Evolutionary conservation across 495 filamentous ascomycete species (phyloP), one percentile per base, ranked within the genome.

Genomic region (Aeminium ludgeri): DNA sequence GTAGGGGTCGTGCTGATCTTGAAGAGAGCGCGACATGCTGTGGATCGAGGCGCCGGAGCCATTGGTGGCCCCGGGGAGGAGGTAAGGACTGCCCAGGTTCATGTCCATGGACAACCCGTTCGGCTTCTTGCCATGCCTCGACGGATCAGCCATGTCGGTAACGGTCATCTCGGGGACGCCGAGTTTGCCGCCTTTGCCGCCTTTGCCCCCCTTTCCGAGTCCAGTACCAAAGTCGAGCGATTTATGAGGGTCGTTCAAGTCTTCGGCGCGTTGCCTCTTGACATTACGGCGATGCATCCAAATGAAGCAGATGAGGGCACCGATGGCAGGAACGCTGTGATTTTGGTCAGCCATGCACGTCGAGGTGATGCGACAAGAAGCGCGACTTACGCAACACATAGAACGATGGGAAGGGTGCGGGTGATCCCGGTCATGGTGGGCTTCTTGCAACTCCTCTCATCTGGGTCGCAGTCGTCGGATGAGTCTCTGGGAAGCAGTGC

Each of bases 221-320:
- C 65, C 82, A 57, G 94, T 60, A 20, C 89, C 89, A 56, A 96
- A 97, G 57, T 97, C 89, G 54, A 96, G 70, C 1, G 84, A 93
- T 54, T 79, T 91, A 58, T 91, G 82, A 50, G 82, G 80, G 55
- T 95, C 87, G 45, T 81, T 73, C 23, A 68, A 66, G 58, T 97
- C 89, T 64, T 97, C 89, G 30, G 63, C 63, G 44, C 68, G 66
- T 44, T 86, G 70, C 48, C 72, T 87, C 49, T 72, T 71, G 12
- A 81, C 63, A 50, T 82, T 78, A 55, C 80, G 68, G 11, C 81
- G 73, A 52, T 93, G 85, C 23, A 97, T 66, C 49, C 72, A 79
- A 40, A 87, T 44, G 35, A 94, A 66, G 19, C 82, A 66, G 17
- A 76, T 44, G 6, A 82, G 53, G 11, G 80, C 82, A 49, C 66